Evolutionary conservation across 805 yeast genomes (phyloP).

Genomic region (Dipodascopsis tothii): DNA sequence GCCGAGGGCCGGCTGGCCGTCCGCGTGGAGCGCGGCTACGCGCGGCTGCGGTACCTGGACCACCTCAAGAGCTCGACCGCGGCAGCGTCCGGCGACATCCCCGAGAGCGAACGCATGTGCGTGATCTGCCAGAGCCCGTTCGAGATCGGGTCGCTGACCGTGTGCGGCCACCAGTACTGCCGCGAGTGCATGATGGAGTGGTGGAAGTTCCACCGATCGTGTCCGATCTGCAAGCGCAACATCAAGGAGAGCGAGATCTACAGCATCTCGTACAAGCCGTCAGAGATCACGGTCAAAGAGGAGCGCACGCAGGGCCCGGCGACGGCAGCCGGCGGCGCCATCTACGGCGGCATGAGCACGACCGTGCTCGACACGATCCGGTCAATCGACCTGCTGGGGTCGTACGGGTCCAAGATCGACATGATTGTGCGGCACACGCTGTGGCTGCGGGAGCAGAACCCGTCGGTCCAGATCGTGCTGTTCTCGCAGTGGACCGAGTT

Average conservation of each 20-base stretch:
- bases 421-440: slow-evolving; percentile 65
- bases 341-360: slow-evolving; percentile 27
- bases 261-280: slow-evolving; percentile 54
- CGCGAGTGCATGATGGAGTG: slow-evolving; percentile 70
- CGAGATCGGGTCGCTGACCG: slow-evolving; percentile 67
- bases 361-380: slow-evolving; percentile 34
- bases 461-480: slow-evolving; percentile 67
- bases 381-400: slow-evolving; percentile 35
- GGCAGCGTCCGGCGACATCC: slow-evolving; percentile 24
- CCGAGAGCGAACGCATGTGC: slow-evolving; percentile 48
- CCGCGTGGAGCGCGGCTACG: slow-evolving; percentile 33
- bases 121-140: slow-evolving; percentile 70
- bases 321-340: slow-evolving; percentile 8
- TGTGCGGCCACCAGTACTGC: slow-evolving; percentile 91
- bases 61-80: slow-evolving; percentile 33
- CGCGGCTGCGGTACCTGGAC: slow-evolving; percentile 41
- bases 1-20: slow-evolving; percentile 14
- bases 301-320: slow-evolving; percentile 5
- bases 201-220: slow-evolving; percentile 49
- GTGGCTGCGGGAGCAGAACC: slow-evolving; percentile 52
- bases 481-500: slow-evolving; percentile 87
- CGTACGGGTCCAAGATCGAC: slow-evolving; percentile 83
- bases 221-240: slow-evolving; percentile 74
- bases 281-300: slow-evolving; percentile 35
- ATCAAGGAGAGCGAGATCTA: slow-evolving; percentile 51